These are phyloP conservation scores for Colletotrichum gloeosporioides DNA, from an alignment of 2,329 filamentous ascomycete species.

Conservation along the genomic window DNA sequence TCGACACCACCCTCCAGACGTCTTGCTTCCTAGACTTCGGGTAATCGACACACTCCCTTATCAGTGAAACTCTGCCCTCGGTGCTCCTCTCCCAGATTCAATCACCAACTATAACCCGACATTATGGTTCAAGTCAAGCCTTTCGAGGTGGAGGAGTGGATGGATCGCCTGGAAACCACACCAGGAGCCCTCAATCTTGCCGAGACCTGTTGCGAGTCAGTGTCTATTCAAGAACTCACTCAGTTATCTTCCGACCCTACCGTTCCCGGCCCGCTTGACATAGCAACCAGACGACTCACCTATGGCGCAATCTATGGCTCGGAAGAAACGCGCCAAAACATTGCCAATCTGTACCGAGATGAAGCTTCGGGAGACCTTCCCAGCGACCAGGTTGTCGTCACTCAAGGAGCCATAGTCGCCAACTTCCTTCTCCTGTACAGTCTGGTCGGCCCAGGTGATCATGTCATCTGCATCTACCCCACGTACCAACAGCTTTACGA, in stretches of 20 bases:
- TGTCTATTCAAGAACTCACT: slow-evolving; percentile 73
- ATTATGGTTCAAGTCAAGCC: slow-evolving; percentile 34
- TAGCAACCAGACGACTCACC: slow-evolving; percentile 60
- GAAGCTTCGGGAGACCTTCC: slow-evolving; percentile 38
- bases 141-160: slow-evolving; percentile 77
- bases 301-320: slow-evolving; percentile 81
- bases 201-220: slow-evolving; percentile 78
- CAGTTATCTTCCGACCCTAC: slow-evolving; percentile 61
- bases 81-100: not conserved
- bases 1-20: not conserved
- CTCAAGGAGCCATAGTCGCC: slow-evolving; percentile 77
- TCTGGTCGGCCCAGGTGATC: slow-evolving; percentile 72
- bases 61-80: not conserved
- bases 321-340: slow-evolving; percentile 63
- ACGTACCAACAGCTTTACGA: slow-evolving; percentile 83
- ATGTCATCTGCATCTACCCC: slow-evolving; percentile 83
- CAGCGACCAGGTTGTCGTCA: slow-evolving; percentile 71
- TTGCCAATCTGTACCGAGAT: slow-evolving; percentile 69
- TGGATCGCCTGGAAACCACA: slow-evolving; percentile 64
- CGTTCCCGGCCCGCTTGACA: slow-evolving; percentile 44
- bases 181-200: slow-evolving; percentile 71
- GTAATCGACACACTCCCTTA: not conserved
- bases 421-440: slow-evolving; percentile 78
- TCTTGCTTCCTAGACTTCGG: not conserved
- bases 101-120: not conserved